Evolutionary conservation across 768 basidiomycete species (phyloP), one percentile per base, ranked within the genome.

Genomic region (Termitomyces sp.): DNA sequence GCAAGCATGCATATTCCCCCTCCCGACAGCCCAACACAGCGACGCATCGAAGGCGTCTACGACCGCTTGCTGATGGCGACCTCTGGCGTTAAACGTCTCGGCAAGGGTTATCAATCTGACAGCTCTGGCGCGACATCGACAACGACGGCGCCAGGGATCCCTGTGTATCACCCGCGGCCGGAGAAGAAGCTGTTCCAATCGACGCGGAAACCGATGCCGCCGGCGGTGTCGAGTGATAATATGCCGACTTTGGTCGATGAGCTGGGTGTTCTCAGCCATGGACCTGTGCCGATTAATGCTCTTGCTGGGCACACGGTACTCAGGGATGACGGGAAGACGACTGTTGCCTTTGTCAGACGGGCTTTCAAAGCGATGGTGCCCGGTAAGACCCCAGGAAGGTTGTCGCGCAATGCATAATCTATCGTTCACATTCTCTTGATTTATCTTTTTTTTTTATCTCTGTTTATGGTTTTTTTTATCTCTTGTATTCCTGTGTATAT

Each of bases 31-130:
- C 85, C 87, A 0, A 78, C 78, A 56, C 81, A 74, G 58, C 84
- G 79, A 43, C 82, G 80, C 47, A 65, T 88, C 28, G 90, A 92
- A 72, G 82, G 82, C 56, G 86, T 88, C 18, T 93, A 92, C 60
- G 91, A 93, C 63, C 83, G 87, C 43, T 87, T 92, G 74, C 75
- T 92, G 30, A 88, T 91, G 87, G 86, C 89, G 12, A 89, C 88
- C 1, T 82, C 85, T 2, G 87, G 87, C 28, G 90, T 93, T 42
- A 91, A 86, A 66, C 87, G 90, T 30, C 72, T 88, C 8, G 91
- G 91, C 4, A 85, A 83, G 65, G 90, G 91, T 7, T 92, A 92
- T 64, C 88, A 92, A 69, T 91, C 88, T 2, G 82, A 89, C 53
- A 81, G 80, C 61, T 55, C 72, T 53, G 79, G 75, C 24, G 77